Base-by-base conservation (phyloP, 345 rosid genomes). In the Salix dunnii region DNA sequence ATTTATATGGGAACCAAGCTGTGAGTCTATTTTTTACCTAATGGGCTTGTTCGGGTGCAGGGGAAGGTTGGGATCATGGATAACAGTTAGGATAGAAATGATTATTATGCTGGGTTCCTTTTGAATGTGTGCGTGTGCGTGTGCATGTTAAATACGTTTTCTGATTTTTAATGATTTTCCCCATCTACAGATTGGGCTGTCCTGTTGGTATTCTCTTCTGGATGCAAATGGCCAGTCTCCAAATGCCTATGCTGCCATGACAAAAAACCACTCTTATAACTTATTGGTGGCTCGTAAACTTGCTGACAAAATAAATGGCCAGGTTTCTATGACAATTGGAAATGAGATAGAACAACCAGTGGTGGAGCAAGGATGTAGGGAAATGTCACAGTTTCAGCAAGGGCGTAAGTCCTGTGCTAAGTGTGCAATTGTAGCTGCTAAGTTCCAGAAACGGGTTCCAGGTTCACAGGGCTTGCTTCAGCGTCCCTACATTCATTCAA, bases 401-500 rank as follows among this genome's bases (percentile, higher is more conserved):
- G 55, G 62, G 60, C 81, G 13, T 16, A 80, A 67, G 55, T 86
- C 97, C 68, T 94, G 98, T 77, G 79, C 74, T 8, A 84, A 81
- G 48, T 92, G 97, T 84, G 91, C 92, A 25, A 70, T 80, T 11
- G 87, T 69, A 35, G 87, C 90, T 40, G 64, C 88, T 18, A 92
- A 85, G 82, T 87, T 79, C 79, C 78, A 76, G 40, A 80, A 79
- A 74, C 88, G 84, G 83, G 78, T 81, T 48, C 82, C 81, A 3
- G 86, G 89, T 27, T 78, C 93, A 23, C 89, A 67, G 11, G 91
- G 94, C 48, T 77, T 94, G 79, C 92, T 92, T 85, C 91, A 89
- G 72, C 91, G 89, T 48, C 94, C 98, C 10, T 89, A 86, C 55
- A 76, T 91, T 76, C 93, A 92, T 80, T 91, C 97, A 16, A 87